Evolutionary conservation across 2,329 filamentous ascomycete species (phyloP), one percentile per base, ranked within the genome.

Genomic region (Nemania abortiva): DNA sequence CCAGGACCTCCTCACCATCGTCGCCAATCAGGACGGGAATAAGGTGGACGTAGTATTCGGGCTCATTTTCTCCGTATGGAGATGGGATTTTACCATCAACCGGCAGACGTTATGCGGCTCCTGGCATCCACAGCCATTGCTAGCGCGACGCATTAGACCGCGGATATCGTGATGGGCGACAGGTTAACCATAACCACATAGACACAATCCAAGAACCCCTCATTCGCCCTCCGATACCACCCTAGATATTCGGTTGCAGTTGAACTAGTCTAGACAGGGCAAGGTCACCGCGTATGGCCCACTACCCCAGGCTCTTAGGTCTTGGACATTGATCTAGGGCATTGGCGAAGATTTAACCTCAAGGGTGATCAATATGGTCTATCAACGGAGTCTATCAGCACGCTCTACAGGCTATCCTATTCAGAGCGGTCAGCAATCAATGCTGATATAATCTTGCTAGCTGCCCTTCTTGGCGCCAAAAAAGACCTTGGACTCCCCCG

Each of bases 11-110:
- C 39, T 56, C 64, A 24, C 42, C 42, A 52, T 52, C n/a, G 6
- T 57, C 53, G 4, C 42, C 31, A 45, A 42, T 37, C 24, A 31
- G 42, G 39, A 37, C 31, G 58, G 52, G 31, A 61, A 63, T 66
- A 56, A 29, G 31, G 29, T 45, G 57, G 42, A 56, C 7, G 24
- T 31, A 63, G 42, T 31, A 42, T 27, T 22, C 52, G 50, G 64
- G 24, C n/a, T 1, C 31, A 54, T 47, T 34, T 66, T 56, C 31
- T 22, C 64, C 57, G 20, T 6, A 24, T 27, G 64, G 57, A 57
- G 58, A 39, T 50, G 56, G 54, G 20, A 61, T n/a, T 66, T 66
- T 66, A 63, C 58, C 58, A 57, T 63, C 64, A 63, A 66, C 42
- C 52, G 11, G 10, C 24, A 34, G 31, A 53, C 53, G 31, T 57